A percentile compares a stretch with the other conserved stretches of the same genome.
phyloP scores from a whole-genome alignment of 768 basidiomycete genomes.

The Tricholoma bakamatsutake region DNA sequence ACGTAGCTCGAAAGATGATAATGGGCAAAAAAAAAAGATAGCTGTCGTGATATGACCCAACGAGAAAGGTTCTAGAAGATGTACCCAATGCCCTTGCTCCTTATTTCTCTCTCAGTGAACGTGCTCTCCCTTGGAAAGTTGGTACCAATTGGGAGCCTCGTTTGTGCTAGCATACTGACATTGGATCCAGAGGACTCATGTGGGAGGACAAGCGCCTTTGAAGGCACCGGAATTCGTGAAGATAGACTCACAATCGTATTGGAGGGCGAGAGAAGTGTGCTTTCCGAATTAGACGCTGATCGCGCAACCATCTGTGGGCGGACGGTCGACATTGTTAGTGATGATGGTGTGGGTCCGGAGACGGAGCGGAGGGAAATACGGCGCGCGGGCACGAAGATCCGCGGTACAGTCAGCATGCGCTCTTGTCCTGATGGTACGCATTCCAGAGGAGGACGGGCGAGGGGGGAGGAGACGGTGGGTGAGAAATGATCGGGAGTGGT shows the following conservation, averaged over 20 bases:
- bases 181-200: background rate
- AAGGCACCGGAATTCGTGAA: background rate
- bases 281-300: background rate
- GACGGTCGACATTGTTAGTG: background rate
- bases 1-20: too few species aligned
- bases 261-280: background rate
- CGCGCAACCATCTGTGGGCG: background rate
- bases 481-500: background rate
- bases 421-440: background rate
- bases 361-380: conserved; percentile 7
- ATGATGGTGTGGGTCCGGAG: background rate
- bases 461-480: background rate
- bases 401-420: background rate
- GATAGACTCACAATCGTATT: background rate
- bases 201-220: background rate
- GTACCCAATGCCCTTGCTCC: background rate
- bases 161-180: background rate
- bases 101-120: background rate
- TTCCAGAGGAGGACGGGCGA: background rate
- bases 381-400: background rate
- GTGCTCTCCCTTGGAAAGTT: background rate
- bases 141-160: background rate
- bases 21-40: background rate
- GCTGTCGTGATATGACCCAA: too few species aligned
- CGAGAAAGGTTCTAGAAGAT: background rate